Conservation (phyloP, 148 eudicot genomes). For the Fagopyrum homotropicum region DNA sequence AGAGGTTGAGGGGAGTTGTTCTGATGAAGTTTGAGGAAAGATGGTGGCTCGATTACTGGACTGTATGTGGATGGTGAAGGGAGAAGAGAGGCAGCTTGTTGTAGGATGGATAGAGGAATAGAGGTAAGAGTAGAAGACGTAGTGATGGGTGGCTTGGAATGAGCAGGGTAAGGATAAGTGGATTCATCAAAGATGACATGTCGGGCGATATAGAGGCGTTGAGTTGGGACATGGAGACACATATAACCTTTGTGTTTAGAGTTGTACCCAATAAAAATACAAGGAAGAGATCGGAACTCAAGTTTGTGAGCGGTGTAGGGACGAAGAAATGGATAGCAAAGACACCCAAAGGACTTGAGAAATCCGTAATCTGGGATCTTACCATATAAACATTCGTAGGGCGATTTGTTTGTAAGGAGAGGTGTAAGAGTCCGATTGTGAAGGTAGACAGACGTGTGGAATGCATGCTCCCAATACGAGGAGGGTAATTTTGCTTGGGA, state of each 20-base stretch:
- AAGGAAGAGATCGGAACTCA: neutral
- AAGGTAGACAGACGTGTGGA: neutral
- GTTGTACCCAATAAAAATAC: neutral
- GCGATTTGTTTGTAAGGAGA: neutral
- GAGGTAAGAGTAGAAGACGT: too few species aligned
- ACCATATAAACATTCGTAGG: neutral
- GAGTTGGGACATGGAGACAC: neutral
- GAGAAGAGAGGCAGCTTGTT: too few species aligned
- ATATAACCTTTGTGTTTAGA: neutral
- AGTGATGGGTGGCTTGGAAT: neutral
- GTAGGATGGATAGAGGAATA: too few species aligned
- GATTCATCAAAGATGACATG: neutral
- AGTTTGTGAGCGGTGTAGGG: neutral
- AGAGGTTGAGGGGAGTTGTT: too few species aligned
- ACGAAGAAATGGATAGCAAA: neutral
- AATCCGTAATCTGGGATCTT: neutral
- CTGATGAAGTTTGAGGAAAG: too few species aligned
- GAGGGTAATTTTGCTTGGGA: neutral
- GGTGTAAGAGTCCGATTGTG: neutral
- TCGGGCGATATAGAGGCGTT: neutral
- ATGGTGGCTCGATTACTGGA: too few species aligned
- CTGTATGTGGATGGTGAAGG: too few species aligned
- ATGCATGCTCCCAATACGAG: neutral
- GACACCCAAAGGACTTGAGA: neutral
- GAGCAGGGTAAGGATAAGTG: neutral